Evolutionary conservation across 805 yeast species (phyloP).

Genomic region (Sungouiella thailandica): DNA sequence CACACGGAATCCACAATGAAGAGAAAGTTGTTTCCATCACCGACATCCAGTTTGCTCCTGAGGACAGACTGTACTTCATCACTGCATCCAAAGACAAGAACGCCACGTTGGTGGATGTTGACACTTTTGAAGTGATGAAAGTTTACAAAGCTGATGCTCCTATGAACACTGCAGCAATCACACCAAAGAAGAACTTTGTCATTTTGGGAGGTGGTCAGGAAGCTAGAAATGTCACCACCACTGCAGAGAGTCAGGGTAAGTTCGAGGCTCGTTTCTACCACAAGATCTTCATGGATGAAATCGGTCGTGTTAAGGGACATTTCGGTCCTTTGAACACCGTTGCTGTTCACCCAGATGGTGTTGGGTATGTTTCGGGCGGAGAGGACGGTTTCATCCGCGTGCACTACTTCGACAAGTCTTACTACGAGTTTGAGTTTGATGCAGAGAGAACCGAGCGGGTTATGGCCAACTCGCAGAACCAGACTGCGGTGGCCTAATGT

Average conservation of each 20-base stretch:
- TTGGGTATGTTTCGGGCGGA: conserved; percentile 93
- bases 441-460: conserved; percentile 68
- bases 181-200: conserved; percentile 88
- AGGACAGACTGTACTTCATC: conserved; percentile 83
- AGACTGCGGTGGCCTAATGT: conserved; percentile 3
- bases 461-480: conserved; percentile 19
- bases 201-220: conserved; percentile 99
- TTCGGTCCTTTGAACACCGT: conserved; percentile 96
- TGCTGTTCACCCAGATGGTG: conserved; percentile 92
- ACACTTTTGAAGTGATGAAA: conserved; percentile 65
- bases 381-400: conserved; percentile 97
- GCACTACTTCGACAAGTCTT: conserved; percentile 87
- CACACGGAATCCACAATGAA: conserved; percentile 64
- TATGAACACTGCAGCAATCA: conserved; percentile 89
- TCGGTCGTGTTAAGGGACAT: conserved; percentile 97
- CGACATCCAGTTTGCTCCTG: conserved; percentile 80
- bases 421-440: conserved; percentile 89
- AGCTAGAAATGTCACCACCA: conserved; percentile 97
- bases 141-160: conserved; percentile 86
- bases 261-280: conserved; percentile 96
- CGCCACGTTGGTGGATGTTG: conserved; percentile 74
- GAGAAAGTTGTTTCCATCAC: conserved; percentile 49
- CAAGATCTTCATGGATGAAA: conserved; percentile 90
- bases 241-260: conserved; percentile 87
- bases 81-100: conserved; percentile 90